Conservation (phyloP, 306 rosid genomes). For the Gleditsia sinensis region DNA sequence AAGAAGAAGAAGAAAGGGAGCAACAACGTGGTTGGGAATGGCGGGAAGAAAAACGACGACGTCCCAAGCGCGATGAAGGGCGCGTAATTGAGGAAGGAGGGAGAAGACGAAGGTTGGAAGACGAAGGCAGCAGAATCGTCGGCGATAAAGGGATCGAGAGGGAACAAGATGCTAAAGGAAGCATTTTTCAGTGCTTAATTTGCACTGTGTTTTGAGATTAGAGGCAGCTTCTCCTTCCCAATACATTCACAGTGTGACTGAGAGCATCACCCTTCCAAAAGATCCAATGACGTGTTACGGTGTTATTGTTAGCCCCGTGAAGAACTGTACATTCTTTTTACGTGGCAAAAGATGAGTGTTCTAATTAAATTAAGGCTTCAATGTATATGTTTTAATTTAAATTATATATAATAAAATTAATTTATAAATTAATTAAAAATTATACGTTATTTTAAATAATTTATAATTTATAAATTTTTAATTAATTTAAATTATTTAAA, state of each 20-base stretch:
- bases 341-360: not conserved
- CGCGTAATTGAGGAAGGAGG: conserved; percentile 36
- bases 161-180: conserved; percentile 29
- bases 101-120: conserved; percentile 9
- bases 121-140: conserved; percentile 28
- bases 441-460: too few species aligned
- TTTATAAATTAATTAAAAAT: too few species aligned
- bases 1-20: conserved; percentile 43
- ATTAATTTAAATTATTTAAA: too few species aligned
- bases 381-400: too few species aligned
- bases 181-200: conserved; percentile 42
- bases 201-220: not conserved
- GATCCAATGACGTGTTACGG: not conserved
- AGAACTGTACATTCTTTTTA: too few species aligned
- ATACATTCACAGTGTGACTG: not conserved
- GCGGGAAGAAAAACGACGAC: conserved; percentile 30
- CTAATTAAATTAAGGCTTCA: too few species aligned
- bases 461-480: too few species aligned
- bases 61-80: conserved; percentile 34
- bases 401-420: too few species aligned
- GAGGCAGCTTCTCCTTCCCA: not conserved
- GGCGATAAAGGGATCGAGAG: conserved; percentile 26
- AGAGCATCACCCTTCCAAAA: not conserved
- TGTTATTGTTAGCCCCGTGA: too few species aligned
- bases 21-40: conserved; percentile 41